A percentile compares a stretch with the other conserved stretches of the same genome.
Evolutionary conservation across 116 monocot species (phyloP).

Genomic region (Dioscorea cayenensis): DNA sequence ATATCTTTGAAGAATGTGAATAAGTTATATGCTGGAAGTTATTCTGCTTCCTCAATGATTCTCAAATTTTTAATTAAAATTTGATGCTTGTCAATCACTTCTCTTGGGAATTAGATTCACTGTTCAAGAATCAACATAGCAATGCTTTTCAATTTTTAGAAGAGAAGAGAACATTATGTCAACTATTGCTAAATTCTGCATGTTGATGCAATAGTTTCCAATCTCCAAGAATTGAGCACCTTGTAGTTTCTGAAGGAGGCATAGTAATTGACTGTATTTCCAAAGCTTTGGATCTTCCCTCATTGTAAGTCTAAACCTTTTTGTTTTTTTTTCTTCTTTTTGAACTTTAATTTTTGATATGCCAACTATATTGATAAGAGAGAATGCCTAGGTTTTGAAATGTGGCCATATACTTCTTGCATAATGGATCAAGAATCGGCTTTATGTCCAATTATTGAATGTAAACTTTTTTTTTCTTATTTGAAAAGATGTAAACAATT

Average conservation of each 20-base stretch:
- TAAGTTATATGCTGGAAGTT: constrained; percentile 71
- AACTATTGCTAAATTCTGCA: too few species aligned
- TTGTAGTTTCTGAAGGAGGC: constrained; percentile 59
- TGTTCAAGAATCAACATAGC: too few species aligned
- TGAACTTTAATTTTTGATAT: neutral
- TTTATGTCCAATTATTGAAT: too few species aligned
- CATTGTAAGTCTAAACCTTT: constrained; percentile 51
- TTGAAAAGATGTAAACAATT: too few species aligned
- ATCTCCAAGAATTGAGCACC: constrained; percentile 78
- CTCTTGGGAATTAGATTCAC: neutral
- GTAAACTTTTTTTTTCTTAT: too few species aligned
- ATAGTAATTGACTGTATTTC: constrained; percentile 64
- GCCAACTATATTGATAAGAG: too few species aligned
- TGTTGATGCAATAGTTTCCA: too few species aligned
- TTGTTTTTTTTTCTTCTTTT: neutral
- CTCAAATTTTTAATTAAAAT: neutral
- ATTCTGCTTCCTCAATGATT: neutral
- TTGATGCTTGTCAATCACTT: neutral
- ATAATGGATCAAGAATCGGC: too few species aligned
- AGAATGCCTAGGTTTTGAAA: too few species aligned
- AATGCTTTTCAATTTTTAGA: too few species aligned
- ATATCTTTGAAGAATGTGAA: constrained; percentile 51
- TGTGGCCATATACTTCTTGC: too few species aligned
- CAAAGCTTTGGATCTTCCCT: constrained; percentile 69
- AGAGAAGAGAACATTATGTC: too few species aligned